These are phyloP conservation scores for Pleurotus eryngii DNA, from an alignment of 768 basidiomycete genomes.

Conservation along the genomic window DNA sequence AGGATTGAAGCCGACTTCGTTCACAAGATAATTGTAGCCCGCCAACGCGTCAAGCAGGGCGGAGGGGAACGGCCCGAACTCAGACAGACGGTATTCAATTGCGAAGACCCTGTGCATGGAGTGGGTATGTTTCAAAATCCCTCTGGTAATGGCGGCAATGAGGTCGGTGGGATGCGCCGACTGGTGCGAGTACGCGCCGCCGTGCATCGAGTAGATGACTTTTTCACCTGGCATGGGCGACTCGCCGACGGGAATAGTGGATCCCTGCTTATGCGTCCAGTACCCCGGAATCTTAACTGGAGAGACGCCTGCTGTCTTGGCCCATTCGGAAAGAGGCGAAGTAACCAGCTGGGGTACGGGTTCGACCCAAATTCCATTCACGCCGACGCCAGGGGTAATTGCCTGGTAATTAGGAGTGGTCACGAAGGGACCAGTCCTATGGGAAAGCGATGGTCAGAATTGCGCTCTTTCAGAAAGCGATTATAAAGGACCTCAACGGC, in stretches of 20 bases:
- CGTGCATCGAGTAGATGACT: constrained; percentile 61
- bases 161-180: constrained; percentile 56
- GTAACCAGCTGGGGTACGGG: constrained; percentile 38
- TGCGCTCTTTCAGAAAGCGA: background rate
- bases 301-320: constrained; percentile 33
- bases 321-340: constrained; percentile 40
- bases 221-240: constrained; percentile 48
- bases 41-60: constrained; percentile 73
- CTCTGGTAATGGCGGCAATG: constrained; percentile 41
- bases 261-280: constrained; percentile 46
- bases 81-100: constrained; percentile 70
- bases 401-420: constrained; percentile 34
- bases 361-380: constrained; percentile 49
- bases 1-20: constrained; percentile 52
- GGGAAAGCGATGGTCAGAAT: background rate
- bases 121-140: constrained; percentile 42
- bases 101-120: constrained; percentile 48
- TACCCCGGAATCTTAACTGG: constrained; percentile 52
- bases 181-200: constrained; percentile 55
- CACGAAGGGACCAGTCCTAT: background rate
- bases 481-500: constrained; percentile 20
- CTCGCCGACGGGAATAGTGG: constrained; percentile 29
- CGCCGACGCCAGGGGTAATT: constrained; percentile 35
- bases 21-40: constrained; percentile 69
- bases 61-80: constrained; percentile 64